phyloP scores from a whole-genome alignment of 2,329 filamentous ascomycete genomes.

The Diaporthe sp. region DNA sequence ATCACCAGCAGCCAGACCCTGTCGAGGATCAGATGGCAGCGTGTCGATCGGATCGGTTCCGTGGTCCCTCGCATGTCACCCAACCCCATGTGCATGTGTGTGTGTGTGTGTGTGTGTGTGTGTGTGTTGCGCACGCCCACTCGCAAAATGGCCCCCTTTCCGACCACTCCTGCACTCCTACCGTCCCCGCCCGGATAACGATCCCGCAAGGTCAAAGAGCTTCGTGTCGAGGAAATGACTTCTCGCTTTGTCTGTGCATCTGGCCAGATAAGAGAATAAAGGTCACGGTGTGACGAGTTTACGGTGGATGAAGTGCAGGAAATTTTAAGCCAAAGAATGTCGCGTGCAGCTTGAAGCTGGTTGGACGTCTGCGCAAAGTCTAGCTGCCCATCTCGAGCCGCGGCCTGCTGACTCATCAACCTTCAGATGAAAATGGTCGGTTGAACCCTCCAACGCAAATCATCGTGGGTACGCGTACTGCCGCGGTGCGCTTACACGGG shows the following conservation, averaged over 20 bases:
- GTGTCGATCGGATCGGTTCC: constrained; percentile 11
- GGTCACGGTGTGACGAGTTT: not conserved
- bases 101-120: not conserved
- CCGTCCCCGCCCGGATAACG: constrained; percentile 26
- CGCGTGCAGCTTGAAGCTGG: not conserved
- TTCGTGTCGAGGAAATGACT: constrained; percentile 12
- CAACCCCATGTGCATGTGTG: not conserved
- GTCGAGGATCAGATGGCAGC: constrained; percentile 1
- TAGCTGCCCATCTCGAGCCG: not conserved
- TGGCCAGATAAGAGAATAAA: not conserved
- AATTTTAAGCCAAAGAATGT: not conserved
- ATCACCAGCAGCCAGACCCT: not conserved
- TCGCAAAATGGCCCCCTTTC: constrained; percentile 10
- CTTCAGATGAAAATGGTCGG: not conserved
- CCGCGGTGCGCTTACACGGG: not conserved
- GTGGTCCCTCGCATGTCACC: not conserved
- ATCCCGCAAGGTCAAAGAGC: constrained; percentile 15
- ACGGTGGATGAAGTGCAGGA: not conserved
- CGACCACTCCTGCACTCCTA: not conserved
- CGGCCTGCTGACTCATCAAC: not conserved
- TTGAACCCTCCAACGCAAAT: not conserved
- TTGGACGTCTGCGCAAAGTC: not conserved
- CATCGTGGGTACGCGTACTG: not conserved
- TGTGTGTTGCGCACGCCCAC: not conserved
- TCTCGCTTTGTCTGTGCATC: constrained; percentile 9